These are phyloP conservation scores for Boechera divaricarpa DNA, from an alignment of 345 rosid genomes.

Conservation along the genomic window DNA sequence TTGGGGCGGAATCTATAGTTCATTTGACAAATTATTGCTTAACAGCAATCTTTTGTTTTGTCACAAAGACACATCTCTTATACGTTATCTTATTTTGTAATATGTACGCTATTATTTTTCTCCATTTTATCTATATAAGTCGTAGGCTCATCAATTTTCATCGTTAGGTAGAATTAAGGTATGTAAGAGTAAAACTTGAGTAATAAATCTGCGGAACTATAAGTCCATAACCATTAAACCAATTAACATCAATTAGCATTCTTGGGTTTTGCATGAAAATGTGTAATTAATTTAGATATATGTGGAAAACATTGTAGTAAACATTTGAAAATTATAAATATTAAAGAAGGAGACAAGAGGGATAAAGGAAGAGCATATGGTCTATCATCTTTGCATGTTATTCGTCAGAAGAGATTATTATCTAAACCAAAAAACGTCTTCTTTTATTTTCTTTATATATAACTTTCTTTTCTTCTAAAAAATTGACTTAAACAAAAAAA, in stretches of 20 bases:
- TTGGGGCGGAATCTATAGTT: slow-evolving; percentile 14
- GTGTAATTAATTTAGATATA: not conserved
- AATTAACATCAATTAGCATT: slow-evolving; percentile 1
- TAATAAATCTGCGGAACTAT: not conserved
- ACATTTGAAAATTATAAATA: slow-evolving; percentile 3
- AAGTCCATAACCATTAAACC: not conserved
- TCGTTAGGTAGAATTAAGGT: slow-evolving; percentile 1
- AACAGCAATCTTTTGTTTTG: slow-evolving; percentile 20
- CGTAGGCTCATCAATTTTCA: not conserved
- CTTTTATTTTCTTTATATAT: slow-evolving; percentile 21
- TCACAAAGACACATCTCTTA: slow-evolving; percentile 23
- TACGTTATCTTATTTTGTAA: slow-evolving; percentile 1
- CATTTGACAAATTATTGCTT: slow-evolving; percentile 20
- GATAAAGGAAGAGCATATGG: slow-evolving; percentile 49
- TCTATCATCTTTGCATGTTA: slow-evolving; percentile 46
- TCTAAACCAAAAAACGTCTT: slow-evolving; percentile 25
- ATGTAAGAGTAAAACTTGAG: not conserved
- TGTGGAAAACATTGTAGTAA: not conserved
- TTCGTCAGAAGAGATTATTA: slow-evolving; percentile 45
- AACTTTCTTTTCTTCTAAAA: not conserved
- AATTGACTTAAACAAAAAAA: slow-evolving; percentile 4
- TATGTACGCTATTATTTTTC: not conserved
- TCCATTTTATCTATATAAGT: not conserved
- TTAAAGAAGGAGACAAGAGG: slow-evolving; percentile 45
- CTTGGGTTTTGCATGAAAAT: not conserved